Base-by-base conservation (phyloP, 2,329 filamentous ascomycete species). In the Nemania sp. region DNA sequence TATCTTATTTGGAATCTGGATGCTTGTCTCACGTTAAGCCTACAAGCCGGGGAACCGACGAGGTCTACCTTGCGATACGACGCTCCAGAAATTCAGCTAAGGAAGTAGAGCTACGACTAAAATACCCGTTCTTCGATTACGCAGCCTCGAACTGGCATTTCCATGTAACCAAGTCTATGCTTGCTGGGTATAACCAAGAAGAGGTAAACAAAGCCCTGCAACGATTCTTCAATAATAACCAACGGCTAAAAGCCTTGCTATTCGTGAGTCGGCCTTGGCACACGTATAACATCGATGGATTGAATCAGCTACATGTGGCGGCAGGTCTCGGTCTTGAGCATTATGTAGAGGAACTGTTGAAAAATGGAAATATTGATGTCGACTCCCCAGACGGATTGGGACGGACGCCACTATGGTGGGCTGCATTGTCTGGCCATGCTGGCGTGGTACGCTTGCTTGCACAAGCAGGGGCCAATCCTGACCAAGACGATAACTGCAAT, bases 391-490 rank as follows among this genome's bases (percentile, higher is more conserved):
- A 64, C 35, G 26, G 3, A 4, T 7, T 29, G 22, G 54, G 62
- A 35, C 32, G 62, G 20, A 64, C 62, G 47, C 45, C 62, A 47
- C 29, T 64, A 4, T 64, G 62, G 62, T 64, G 62, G 62, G 62
- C 62, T 53, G 62, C 62, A 20, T 64, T 54, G 8, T 64, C 54
- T 24, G 62, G 62, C 7, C 62, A 64, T 47, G 54, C 62, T 8
- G 29, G 54, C 22, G 54, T 35, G 8, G 54, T 64, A 18, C 45
- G 54, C 47, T 47, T 64, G 10, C 35, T 64, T 11, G 54, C 26
- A 5, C 45, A 58, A 32, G 62, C 45, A 53, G 62, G 62, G 5
- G 62, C 62, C 62, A 64, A 64, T 47, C 62, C 62, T 1, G 62
- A 64, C 38, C 54, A 59, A 24, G 62, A 51, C 20, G 62, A 64